Evolutionary conservation across 2,329 filamentous ascomycete genomes (phyloP).

Genomic region (Neurospora sp.): DNA sequence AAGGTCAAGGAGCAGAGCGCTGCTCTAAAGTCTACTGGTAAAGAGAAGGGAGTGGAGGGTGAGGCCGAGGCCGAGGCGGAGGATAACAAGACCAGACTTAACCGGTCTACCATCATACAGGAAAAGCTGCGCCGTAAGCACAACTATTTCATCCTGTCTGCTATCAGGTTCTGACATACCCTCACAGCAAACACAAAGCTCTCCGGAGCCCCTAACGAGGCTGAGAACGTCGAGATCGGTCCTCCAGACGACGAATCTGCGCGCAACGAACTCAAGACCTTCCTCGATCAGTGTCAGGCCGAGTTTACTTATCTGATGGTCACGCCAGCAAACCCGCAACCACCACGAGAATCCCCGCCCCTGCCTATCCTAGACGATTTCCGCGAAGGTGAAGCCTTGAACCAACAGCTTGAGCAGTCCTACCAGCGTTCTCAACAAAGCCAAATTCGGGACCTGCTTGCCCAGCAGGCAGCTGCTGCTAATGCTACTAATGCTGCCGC

Average conservation of each 20-base stretch:
- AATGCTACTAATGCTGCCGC: constrained; percentile 8
- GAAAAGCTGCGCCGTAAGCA: constrained; percentile 46
- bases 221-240: constrained; percentile 34
- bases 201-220: constrained; percentile 32
- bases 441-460: neutral
- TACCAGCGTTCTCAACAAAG: constrained; percentile 19
- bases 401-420: constrained; percentile 22
- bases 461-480: neutral
- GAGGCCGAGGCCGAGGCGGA: constrained; percentile 28
- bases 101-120: constrained; percentile 42
- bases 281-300: constrained; percentile 54
- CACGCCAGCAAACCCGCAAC: constrained; percentile 53
- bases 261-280: constrained; percentile 45
- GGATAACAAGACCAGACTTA: constrained; percentile 27
- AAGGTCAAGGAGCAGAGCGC: constrained; percentile 76
- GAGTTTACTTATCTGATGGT: constrained; percentile 62
- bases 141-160: constrained; percentile 5
- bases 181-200: constrained; percentile 25
- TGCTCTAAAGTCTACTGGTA: constrained; percentile 45
- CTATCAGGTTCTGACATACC: constrained; percentile 17
- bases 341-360: constrained; percentile 52
- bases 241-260: constrained; percentile 37
- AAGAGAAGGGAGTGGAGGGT: constrained; percentile 17
- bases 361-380: constrained; percentile 49
- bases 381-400: constrained; percentile 42